These are phyloP conservation scores for Violaceomyces palustris DNA, from an alignment of 1,284 basidiomycete genomes.

Conservation along the genomic window DNA sequence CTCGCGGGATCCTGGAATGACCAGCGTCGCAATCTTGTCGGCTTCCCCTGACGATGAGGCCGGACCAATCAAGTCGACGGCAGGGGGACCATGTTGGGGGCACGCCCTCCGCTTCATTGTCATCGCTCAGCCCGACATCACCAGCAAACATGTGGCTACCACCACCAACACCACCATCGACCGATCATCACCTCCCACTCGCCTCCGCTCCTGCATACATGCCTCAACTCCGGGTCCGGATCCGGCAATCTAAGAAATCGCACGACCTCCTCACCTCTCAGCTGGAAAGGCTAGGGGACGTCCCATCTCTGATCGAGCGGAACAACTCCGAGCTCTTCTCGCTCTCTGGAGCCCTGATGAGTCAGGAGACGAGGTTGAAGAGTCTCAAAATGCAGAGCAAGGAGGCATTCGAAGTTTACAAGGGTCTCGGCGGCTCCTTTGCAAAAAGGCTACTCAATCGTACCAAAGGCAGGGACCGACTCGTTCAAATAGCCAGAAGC, in stretches of 20 bases:
- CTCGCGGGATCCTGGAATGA: no score
- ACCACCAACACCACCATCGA: no score
- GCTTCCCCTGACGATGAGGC: no score
- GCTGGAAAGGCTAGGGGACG: conserved; percentile 13
- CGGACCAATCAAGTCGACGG: no score
- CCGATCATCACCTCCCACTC: no score
- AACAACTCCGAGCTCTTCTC: conserved; percentile 16
- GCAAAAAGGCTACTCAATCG: conserved; percentile 24
- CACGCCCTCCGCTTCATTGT: no score
- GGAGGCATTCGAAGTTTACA: conserved; percentile 7
- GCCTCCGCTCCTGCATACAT: conserved; percentile 16
- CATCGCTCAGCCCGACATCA: no score
- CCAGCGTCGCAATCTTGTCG: no score
- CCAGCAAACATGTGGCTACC: no score
- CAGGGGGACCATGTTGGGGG: no score
- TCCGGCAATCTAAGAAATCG: conserved; percentile 8
- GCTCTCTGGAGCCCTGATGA: conserved; percentile 21
- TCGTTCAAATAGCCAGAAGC: conserved; percentile 8
- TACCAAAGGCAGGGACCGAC: conserved; percentile 3
- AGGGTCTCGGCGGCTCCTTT: conserved; percentile 11
- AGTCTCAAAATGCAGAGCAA: conserved; percentile 9
- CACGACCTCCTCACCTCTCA: conserved; percentile 13
- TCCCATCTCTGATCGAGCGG: conserved; percentile 10
- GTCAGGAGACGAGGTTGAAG: conserved; percentile 12
- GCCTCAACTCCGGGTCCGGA: conserved; percentile 13